Evolutionary conservation across 1,284 basidiomycete species (phyloP).

Genomic region (Ustilago loliicola): DNA sequence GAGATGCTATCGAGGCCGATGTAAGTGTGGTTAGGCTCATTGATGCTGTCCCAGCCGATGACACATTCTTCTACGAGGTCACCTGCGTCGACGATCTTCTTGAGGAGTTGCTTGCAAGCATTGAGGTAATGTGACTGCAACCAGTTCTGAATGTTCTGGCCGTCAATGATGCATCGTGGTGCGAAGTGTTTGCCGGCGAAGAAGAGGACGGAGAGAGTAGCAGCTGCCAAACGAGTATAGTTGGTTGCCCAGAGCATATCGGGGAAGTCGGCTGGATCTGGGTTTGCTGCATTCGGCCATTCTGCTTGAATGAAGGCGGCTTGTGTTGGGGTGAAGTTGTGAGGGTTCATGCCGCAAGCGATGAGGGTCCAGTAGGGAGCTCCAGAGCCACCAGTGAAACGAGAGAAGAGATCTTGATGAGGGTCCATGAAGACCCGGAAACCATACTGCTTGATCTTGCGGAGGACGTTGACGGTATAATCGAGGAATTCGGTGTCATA

Average conservation of each 20-base stretch:
- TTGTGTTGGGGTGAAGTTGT: slow-evolving; percentile 85
- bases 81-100: slow-evolving; percentile 79
- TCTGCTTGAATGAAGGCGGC: slow-evolving; percentile 89
- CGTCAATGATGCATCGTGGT: slow-evolving; percentile 91
- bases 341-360: slow-evolving; percentile 91
- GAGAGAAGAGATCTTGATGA: slow-evolving; percentile 97
- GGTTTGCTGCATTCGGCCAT: slow-evolving; percentile 78
- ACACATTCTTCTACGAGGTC: slow-evolving; percentile 86
- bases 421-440: slow-evolving; percentile 95
- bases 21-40: slow-evolving; percentile 92
- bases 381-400: slow-evolving; percentile 94
- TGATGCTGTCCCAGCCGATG: slow-evolving; percentile 96
- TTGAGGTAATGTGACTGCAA: slow-evolving; percentile 87
- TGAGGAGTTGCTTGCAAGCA: slow-evolving; percentile 82
- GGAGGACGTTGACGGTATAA: slow-evolving; percentile 86
- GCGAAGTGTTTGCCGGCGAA: slow-evolving; percentile 91
- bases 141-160: slow-evolving; percentile 92
- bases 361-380: slow-evolving; percentile 94
- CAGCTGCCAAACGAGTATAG: slow-evolving; percentile 86
- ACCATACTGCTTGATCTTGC: slow-evolving; percentile 93
- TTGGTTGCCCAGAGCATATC: slow-evolving; percentile 98
- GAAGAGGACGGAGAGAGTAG: slow-evolving; percentile 94
- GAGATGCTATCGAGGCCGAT: slow-evolving; percentile 79
- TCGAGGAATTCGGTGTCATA: slow-evolving; percentile 94
- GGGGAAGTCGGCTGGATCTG: slow-evolving; percentile 82